phyloP scores from a whole-genome alignment of 352 stramenopile genomes.

The Globisporangium emineosum region DNA sequence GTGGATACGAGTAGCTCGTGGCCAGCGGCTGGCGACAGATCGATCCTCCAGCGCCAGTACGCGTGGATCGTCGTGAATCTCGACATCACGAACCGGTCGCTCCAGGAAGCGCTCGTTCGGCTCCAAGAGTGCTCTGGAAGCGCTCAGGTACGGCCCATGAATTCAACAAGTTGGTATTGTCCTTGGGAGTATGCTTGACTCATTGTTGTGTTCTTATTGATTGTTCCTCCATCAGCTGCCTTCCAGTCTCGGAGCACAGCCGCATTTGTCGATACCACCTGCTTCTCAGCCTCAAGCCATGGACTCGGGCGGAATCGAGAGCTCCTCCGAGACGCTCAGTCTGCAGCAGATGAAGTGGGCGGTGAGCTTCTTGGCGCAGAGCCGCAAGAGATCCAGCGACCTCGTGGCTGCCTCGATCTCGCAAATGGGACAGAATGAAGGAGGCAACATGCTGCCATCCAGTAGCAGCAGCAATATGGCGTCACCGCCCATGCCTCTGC shows the following conservation, averaged over 20 bases:
- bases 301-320: neutral
- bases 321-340: conserved; percentile 24
- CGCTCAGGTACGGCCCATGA: neutral
- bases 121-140: conserved; percentile 50
- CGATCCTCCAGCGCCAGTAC: conserved; percentile 53
- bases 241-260: neutral
- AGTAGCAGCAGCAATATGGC: neutral
- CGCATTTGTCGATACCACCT: neutral
- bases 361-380: conserved; percentile 48
- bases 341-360: conserved; percentile 67
- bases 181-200: neutral
- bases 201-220: neutral
- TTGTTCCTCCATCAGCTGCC: neutral
- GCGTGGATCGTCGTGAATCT: conserved; percentile 69
- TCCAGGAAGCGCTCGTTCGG: conserved; percentile 50
- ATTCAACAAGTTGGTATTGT: neutral
- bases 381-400: conserved; percentile 23
- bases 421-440: conserved; percentile 6
- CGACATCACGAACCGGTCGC: conserved; percentile 53
- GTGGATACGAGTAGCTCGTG: conserved; percentile 21
- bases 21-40: conserved; percentile 22
- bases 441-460: neutral
- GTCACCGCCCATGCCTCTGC: neutral
- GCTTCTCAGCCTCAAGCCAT: neutral
- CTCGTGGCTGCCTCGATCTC: conserved; percentile 14